Evolutionary conservation across 148 eudicot species (phyloP), one percentile per base, ranked within the genome.

Genomic region (Vaccinium darrowii): DNA sequence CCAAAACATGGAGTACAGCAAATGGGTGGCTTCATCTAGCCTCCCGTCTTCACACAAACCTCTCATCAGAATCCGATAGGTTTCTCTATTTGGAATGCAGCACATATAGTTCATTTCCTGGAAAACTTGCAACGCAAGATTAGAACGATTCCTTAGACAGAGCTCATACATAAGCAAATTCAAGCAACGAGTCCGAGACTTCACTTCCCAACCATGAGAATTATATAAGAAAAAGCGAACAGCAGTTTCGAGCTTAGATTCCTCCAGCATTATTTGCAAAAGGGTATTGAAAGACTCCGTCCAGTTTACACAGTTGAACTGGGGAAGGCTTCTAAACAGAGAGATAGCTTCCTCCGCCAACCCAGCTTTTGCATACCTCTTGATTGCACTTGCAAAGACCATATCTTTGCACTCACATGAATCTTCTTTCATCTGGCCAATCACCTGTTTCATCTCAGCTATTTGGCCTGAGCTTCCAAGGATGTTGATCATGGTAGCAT

Each of bases 1-100:
- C 99, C 98, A 95, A 60, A 95, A 89, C 98, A 95, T 95, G 72
- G 95, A 91, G 87, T 95, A 93, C 86, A 95, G 83, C 88, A 97
- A 88, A 89, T 97, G 94, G 67, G 90, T 94, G 30, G 98, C 98
- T 73, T 95, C 98, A 76, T 91, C 85, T 79, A 97, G 84, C 86
- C 91, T 90, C 51, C 94, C 89, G 83, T 93, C 96, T 63, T 84
- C 86, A 91, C 98, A 95, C 56, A 97, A 88, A 71, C 98, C 98
- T 82, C 80, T 93, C 99, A 95, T 97, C 51, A 95, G 86, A 83
- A 93, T 88, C 85, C 84, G 89, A 84, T 97, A 97, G 71, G 93
- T 91, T 73, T 93, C 95, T 58, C 92, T 89, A 50, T 91, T 88
- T 3, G 98, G 97, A 88, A 90, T 91, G 87, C 93, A 92, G 86